These are phyloP conservation scores for Pseudocercospora macadamiae DNA, from an alignment of 2,329 filamentous ascomycete species.

Conservation along the genomic window DNA sequence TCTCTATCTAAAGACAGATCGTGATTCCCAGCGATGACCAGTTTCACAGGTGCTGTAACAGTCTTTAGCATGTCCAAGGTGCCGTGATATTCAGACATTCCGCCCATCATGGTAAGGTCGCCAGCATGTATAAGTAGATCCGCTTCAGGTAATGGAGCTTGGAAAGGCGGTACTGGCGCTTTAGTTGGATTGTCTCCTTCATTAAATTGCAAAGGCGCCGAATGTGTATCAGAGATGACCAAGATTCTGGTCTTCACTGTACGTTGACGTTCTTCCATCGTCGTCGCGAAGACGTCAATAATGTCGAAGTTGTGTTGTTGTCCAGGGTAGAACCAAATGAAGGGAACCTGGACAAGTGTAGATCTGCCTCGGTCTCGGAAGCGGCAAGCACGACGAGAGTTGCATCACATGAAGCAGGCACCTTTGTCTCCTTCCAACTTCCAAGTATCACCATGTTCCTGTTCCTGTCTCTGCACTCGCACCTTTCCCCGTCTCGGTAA, in stretches of 20 bases:
- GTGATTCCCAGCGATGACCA: slow-evolving; percentile 45
- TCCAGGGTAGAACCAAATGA: neutral
- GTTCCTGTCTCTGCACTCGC: no score
- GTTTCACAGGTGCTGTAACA: slow-evolving; percentile 39
- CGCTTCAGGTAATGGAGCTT: slow-evolving; percentile 19
- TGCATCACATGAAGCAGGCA: neutral
- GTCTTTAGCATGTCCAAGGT: slow-evolving; percentile 34
- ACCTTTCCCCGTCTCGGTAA: neutral
- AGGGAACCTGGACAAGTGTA: neutral
- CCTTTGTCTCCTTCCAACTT: neutral
- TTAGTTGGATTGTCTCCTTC: neutral
- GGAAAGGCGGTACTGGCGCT: slow-evolving; percentile 8
- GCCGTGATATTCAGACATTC: slow-evolving; percentile 34
- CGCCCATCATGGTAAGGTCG: slow-evolving; percentile 42
- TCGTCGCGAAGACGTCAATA: no score
- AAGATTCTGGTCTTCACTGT: slow-evolving; percentile 18
- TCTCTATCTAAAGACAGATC: slow-evolving; percentile 36
- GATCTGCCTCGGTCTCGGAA: no score
- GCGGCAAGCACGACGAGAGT: no score
- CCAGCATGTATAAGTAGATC: slow-evolving; percentile 48
- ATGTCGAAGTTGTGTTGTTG: no score
- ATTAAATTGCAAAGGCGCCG: slow-evolving; percentile 3
- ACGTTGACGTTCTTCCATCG: no score
- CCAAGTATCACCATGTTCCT: no score
- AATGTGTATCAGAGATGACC: slow-evolving; percentile 25